Conservation (phyloP, 2,329 filamentous ascomycete genomes). For the Trichoderma sp. region DNA sequence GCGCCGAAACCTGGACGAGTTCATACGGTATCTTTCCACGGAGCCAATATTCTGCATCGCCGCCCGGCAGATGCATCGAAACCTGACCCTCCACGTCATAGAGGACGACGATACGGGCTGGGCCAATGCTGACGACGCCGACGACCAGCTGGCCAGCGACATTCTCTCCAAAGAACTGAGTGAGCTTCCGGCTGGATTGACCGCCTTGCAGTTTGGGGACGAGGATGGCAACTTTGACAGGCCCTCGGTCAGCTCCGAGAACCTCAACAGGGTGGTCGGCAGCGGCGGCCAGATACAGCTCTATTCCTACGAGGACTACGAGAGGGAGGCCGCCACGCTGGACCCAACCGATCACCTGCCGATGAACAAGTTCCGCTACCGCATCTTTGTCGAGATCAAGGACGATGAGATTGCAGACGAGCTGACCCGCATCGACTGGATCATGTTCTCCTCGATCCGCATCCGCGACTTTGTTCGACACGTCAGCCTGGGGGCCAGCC, state of each 20-base stretch:
- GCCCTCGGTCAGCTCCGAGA: constrained; percentile 51
- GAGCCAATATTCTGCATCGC: constrained; percentile 83
- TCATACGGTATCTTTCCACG: constrained; percentile 72
- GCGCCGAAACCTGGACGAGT: constrained; percentile 69
- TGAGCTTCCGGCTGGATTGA: constrained; percentile 47
- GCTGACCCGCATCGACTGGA: constrained; percentile 94
- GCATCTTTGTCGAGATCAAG: constrained; percentile 82
- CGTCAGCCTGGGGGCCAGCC: constrained; percentile 72
- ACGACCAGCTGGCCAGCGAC: constrained; percentile 42
- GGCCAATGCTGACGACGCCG: constrained; percentile 74
- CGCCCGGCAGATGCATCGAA: constrained; percentile 80
- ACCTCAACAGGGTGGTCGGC: constrained; percentile 45
- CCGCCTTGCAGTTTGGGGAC: constrained; percentile 52
- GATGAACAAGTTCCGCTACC: constrained; percentile 84
- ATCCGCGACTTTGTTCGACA: constrained; percentile 91
- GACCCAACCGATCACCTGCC: constrained; percentile 69
- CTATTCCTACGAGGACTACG: constrained; percentile 75
- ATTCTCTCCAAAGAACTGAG: constrained; percentile 46
- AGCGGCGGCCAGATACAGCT: constrained; percentile 56
- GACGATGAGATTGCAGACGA: constrained; percentile 88
- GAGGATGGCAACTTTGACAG: constrained; percentile 46
- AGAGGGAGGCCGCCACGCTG: constrained; percentile 73
- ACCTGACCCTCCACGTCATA: constrained; percentile 69
- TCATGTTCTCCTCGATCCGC: constrained; percentile 94
- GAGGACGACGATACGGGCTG: constrained; percentile 93